These are phyloP conservation scores for Eutrema japonicum DNA, from an alignment of 345 rosid genomes.

Conservation along the genomic window DNA sequence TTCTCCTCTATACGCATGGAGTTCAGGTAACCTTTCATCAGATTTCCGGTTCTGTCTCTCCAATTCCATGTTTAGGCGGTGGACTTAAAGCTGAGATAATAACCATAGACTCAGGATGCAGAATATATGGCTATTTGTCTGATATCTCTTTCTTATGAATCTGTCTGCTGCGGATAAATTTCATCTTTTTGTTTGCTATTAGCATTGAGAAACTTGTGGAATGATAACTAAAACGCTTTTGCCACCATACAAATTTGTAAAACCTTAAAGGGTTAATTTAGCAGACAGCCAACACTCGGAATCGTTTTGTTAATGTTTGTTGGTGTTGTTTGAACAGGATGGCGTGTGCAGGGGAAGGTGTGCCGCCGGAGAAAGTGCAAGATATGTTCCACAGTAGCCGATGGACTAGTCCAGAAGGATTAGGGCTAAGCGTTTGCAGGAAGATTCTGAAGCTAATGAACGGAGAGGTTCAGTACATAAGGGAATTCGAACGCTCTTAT, in stretches of 20 bases:
- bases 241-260: not conserved
- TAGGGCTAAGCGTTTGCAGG: constrained; percentile 89
- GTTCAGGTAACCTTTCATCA: constrained; percentile 63
- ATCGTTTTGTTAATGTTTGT: not conserved
- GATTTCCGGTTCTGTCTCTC: not conserved
- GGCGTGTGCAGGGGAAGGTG: constrained; percentile 88
- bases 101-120: not conserved
- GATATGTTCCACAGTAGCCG: constrained; percentile 83
- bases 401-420: constrained; percentile 83
- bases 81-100: not conserved
- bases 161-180: not conserved
- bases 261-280: not conserved
- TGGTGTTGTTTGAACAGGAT: constrained; percentile 52
- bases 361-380: constrained; percentile 80
- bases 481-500: constrained; percentile 77
- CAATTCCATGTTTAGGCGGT: not conserved
- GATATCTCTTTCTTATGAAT: not conserved
- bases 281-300: constrained; percentile 1
- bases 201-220: not conserved
- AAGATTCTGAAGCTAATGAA: constrained; percentile 85
- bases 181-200: not conserved
- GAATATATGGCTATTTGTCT: not conserved
- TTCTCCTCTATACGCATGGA: constrained; percentile 59
- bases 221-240: not conserved
- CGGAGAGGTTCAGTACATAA: constrained; percentile 89